phyloP scores from a whole-genome alignment of 164 flowering plant genomes.

The Umbellularia californica region DNA sequence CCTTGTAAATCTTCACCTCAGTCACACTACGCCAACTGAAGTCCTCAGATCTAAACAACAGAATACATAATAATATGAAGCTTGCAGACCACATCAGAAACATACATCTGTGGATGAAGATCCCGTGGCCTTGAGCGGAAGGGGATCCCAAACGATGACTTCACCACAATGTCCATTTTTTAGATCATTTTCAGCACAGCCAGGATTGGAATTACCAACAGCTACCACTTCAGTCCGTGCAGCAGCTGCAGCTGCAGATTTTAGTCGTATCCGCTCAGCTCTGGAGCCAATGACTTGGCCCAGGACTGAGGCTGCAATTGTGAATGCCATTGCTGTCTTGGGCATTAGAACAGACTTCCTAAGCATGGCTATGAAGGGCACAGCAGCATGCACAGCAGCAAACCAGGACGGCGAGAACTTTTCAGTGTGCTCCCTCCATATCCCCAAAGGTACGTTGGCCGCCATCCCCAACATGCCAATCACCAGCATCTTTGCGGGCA shows the following conservation, averaged over 20 bases:
- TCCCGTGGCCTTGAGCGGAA: conserved; percentile 22
- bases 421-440: conserved; percentile 91
- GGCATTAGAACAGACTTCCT: conserved; percentile 94
- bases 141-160: conserved; percentile 37
- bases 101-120: conserved; percentile 4
- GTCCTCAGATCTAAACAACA: background rate
- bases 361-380: conserved; percentile 87
- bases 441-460: conserved; percentile 77
- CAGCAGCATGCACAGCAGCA: conserved; percentile 87
- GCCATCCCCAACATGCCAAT: conserved; percentile 95
- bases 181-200: conserved; percentile 14
- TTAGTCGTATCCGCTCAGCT: conserved; percentile 78
- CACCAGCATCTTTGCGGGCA: conserved; percentile 76
- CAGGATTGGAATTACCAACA: conserved; percentile 9
- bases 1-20: background rate
- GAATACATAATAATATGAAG: background rate
- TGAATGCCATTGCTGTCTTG: conserved; percentile 93
- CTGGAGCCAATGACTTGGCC: conserved; percentile 96
- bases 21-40: background rate
- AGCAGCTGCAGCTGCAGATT: conserved; percentile 29
- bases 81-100: background rate
- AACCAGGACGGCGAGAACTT: conserved; percentile 92
- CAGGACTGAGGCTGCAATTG: conserved; percentile 84
- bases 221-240: background rate
- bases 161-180: conserved; percentile 34